Percentiles rank a stretch among this genome's conserved stretches.
Evolutionary conservation across 2,329 filamentous ascomycete genomes (phyloP).

Genomic region (Hypoxylon sp.): DNA sequence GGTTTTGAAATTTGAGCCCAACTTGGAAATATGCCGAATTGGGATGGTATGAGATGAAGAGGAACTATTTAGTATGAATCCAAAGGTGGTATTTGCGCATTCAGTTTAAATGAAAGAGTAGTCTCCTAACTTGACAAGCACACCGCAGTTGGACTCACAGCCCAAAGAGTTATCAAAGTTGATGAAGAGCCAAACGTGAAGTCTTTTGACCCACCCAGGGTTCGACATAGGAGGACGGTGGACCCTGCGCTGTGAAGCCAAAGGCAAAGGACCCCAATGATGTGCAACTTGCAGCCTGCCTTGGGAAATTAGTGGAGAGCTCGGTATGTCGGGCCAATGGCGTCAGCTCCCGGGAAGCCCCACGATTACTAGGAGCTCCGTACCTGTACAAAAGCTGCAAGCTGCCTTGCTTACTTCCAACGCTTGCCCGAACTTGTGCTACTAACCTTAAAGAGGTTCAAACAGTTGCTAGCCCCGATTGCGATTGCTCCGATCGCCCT

Average conservation of each 20-base stretch:
- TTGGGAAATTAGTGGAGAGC: constrained; percentile 39
- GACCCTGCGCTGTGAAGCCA: constrained; percentile 23
- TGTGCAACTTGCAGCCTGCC: constrained; percentile 30
- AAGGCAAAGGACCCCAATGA: constrained; percentile 45
- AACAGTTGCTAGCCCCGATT: constrained; percentile 5
- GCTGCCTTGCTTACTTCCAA: constrained; percentile 22
- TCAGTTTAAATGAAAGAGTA: constrained; percentile 11
- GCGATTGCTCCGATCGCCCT: constrained; percentile 31
- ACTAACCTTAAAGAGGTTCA: constrained; percentile 27
- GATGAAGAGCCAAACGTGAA: neutral
- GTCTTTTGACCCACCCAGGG: neutral
- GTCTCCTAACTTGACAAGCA: neutral
- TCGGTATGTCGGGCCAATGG: constrained; percentile 38
- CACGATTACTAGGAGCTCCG: constrained; percentile 15
- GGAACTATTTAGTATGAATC: neutral
- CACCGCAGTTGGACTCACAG: neutral
- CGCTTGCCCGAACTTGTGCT: neutral
- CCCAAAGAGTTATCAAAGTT: constrained; percentile 9
- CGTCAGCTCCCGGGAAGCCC: constrained; percentile 45
- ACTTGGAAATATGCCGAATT: constrained; percentile 16
- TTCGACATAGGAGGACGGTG: neutral
- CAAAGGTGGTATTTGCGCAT: constrained; percentile 13
- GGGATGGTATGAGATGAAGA: neutral
- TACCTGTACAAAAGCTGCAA: constrained; percentile 19
- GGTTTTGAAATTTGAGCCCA: constrained; percentile 35